Evolutionary conservation across 495 filamentous ascomycete species (phyloP), one percentile per base, ranked within the genome.

Genomic region (Hypoxylon intermedium): DNA sequence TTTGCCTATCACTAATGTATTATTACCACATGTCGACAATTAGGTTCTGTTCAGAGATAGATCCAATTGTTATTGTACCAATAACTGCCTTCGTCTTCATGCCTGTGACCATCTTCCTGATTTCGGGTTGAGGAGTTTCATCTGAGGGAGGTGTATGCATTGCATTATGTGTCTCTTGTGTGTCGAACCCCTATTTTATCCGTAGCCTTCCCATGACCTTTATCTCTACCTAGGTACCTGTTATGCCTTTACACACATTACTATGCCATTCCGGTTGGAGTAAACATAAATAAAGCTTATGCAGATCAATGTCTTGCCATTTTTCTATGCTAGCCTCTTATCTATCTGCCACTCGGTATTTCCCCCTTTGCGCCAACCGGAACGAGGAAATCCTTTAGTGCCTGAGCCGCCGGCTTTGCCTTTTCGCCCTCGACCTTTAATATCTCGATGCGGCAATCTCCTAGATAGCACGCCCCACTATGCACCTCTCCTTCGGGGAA

Each of bases 371-470:
- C 11, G 20, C n/a, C 15, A 12, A 34, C 31, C 21, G 16, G 33
- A 5, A 58, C 40, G 4, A 59, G 16, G 50, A 63, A 72, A 1
- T 38, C 33, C 53, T 46, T 48, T 28, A 75, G 43, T 5, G 52
- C 71, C 20, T 3, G 7, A 13, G 26, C 38, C 36, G 73, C 54
- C 6, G 58, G 43, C 28, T 56, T 59, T 28, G 53, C 36, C 51
- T 12, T 40, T 2, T 68, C 48, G 18, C 76, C 73, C 45, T 79
- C 75, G 1, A 73, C 68, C 56, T 74, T 74, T 23, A 77, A 51
- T 1, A 7, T 45, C 9, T 59, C 50, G 13, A 77, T 37, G 20
- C 67, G 61, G 40, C 65, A 40, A 20, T 57, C 49, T 26, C 58
- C 66, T 23, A 68, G 24, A 34, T 57, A 62, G 20, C 67, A 46